Conservation (phyloP, 2,329 filamentous ascomycete species). For the Chaetomium olivaceum region DNA sequence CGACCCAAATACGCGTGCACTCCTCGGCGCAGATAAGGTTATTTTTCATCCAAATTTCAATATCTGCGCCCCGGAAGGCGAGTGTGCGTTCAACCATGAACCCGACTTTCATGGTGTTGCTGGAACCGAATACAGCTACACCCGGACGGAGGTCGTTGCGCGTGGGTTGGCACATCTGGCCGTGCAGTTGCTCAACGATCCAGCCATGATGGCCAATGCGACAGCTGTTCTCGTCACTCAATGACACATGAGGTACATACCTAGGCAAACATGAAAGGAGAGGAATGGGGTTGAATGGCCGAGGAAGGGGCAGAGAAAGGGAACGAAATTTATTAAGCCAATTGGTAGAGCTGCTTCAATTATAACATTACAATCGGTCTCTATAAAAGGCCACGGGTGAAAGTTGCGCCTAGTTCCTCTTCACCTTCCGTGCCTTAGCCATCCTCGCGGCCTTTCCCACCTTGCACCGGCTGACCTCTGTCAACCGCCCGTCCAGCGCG, state of each 20-base stretch:
- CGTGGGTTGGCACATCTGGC: conserved; percentile 5
- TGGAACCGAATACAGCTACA: conserved; percentile 9
- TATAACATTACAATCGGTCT: background rate
- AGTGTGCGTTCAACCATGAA: conserved; percentile 12
- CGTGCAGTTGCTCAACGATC: background rate
- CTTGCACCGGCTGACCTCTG: conserved; percentile 14
- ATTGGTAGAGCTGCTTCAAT: background rate
- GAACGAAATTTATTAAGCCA: no score
- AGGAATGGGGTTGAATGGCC: no score
- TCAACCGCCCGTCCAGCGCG: conserved; percentile 44
- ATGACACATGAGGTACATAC: no score
- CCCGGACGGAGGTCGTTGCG: background rate
- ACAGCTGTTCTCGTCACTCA: background rate
- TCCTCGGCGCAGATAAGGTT: background rate
- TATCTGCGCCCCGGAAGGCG: background rate
- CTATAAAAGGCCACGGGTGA: background rate
- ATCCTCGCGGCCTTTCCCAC: background rate
- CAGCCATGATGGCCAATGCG: background rate
- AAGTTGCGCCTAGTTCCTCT: background rate
- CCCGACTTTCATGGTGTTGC: background rate
- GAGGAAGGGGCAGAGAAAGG: no score
- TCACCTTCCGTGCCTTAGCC: conserved; percentile 5
- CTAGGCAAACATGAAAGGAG: background rate
- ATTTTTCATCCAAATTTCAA: conserved; percentile 9
- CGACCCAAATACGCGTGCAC: background rate